phyloP scores from a whole-genome alignment of 805 yeast genomes.

The Kazachstania psychrophila region DNA sequence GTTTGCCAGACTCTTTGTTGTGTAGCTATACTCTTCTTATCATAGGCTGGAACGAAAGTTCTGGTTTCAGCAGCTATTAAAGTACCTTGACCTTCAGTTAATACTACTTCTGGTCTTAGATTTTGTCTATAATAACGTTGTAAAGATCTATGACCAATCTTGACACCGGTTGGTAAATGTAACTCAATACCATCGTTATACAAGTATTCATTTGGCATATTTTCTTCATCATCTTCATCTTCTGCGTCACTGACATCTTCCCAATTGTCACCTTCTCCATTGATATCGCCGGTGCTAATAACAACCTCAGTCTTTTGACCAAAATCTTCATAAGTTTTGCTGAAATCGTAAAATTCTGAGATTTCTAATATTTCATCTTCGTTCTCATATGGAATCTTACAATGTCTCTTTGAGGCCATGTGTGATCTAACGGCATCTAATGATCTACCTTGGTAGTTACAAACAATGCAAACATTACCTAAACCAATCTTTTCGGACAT shows the following conservation, averaged over 20 bases:
- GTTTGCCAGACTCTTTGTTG: slow-evolving; percentile 66
- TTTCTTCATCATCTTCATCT: slow-evolving; percentile 19
- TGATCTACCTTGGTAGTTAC: slow-evolving; percentile 77
- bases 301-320: slow-evolving; percentile 4
- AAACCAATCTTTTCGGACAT: slow-evolving; percentile 84
- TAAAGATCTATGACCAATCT: slow-evolving; percentile 79
- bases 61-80: slow-evolving; percentile 79
- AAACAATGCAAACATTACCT: slow-evolving; percentile 81
- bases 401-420: slow-evolving; percentile 80
- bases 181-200: slow-evolving; percentile 62
- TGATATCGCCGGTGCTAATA: slow-evolving; percentile 5
- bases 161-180: slow-evolving; percentile 72
- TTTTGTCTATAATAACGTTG: slow-evolving; percentile 73
- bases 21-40: slow-evolving; percentile 38
- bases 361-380: slow-evolving; percentile 80
- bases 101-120: slow-evolving; percentile 45
- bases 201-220: slow-evolving; percentile 33
- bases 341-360: slow-evolving; percentile 85
- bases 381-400: slow-evolving; percentile 79
- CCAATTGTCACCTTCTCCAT: slow-evolving; percentile 25
- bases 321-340: slow-evolving; percentile 47
- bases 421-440: slow-evolving; percentile 86
- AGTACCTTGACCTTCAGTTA: slow-evolving; percentile 74
- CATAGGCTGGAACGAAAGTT: slow-evolving; percentile 31
- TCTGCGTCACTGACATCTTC: slow-evolving; percentile 10